Conservation (phyloP, 805 yeast genomes). For the Metschnikowia amazonensis region DNA sequence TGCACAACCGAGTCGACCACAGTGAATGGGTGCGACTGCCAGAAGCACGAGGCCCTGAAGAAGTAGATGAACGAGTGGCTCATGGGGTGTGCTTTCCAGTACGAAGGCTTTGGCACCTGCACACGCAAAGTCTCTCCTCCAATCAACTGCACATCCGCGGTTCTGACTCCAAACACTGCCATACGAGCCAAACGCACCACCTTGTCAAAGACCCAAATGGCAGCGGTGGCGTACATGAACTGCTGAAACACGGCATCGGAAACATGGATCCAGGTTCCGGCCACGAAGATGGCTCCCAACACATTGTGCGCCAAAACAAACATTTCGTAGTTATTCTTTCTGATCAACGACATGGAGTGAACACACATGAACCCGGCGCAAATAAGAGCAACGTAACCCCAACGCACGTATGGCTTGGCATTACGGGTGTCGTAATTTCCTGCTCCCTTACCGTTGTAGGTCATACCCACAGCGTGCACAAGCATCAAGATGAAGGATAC, state of each 20-base stretch:
- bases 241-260: slow-evolving; percentile 41
- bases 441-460: slow-evolving; percentile 31
- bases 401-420: slow-evolving; percentile 25
- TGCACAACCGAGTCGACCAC: slow-evolving; percentile 40
- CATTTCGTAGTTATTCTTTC: slow-evolving; percentile 57
- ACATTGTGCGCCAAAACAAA: slow-evolving; percentile 43
- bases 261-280: slow-evolving; percentile 55
- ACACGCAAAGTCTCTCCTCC: slow-evolving; percentile 49
- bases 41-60: slow-evolving; percentile 47
- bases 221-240: slow-evolving; percentile 36
- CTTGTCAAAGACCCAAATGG: slow-evolving; percentile 43
- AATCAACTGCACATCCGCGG: slow-evolving; percentile 34
- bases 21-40: slow-evolving; percentile 78
- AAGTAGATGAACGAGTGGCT: slow-evolving; percentile 56
- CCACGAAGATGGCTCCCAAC: slow-evolving; percentile 43
- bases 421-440: slow-evolving; percentile 33
- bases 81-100: slow-evolving; percentile 53
- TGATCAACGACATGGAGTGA: slow-evolving; percentile 48
- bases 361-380: slow-evolving; percentile 41
- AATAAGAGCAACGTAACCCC: slow-evolving; percentile 32
- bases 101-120: slow-evolving; percentile 43
- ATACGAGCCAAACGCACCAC: slow-evolving; percentile 32
- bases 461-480: slow-evolving; percentile 45
- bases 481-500: slow-evolving; percentile 45
- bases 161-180: slow-evolving; percentile 33